Evolutionary conservation across 345 rosid species (phyloP), one percentile per base, ranked within the genome.

Genomic region (Limnanthes douglasii): DNA sequence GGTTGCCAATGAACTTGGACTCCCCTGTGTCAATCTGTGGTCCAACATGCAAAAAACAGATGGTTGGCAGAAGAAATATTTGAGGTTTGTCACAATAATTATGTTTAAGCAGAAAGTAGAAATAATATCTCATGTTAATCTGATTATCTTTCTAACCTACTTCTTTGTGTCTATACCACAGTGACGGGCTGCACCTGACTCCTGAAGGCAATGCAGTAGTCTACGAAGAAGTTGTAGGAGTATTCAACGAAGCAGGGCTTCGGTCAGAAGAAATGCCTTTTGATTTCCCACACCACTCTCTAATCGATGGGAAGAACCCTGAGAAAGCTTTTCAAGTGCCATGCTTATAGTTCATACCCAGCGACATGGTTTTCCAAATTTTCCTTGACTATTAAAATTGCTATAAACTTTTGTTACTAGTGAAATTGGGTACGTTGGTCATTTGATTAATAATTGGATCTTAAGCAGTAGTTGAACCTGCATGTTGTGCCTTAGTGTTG

Each of bases 61-160:
- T 38, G 77, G 71, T 23, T 88, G 95, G 95, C 84, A 70, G 84
- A 76, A 65, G 45, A 65, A 62, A 14, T 72, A 61, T 51, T 38
- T 88, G 40, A 88, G 95, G 95, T 83, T 46, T 44, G 72, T 65
- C n/a, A n/a, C n/a, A n/a, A n/a, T n/a, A n/a, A n/a, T n/a, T n/a
- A n/a, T n/a, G n/a, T n/a, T n/a, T n/a, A n/a, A n/a, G n/a, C n/a
- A n/a, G n/a, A n/a, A n/a, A n/a, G n/a, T n/a, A n/a, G n/a, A n/a
- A n/a, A n/a, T n/a, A n/a, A n/a, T n/a, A n/a, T n/a, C n/a, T n/a
- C n/a, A n/a, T n/a, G n/a, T n/a, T n/a, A n/a, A n/a, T n/a, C n/a
- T n/a, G n/a, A n/a, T n/a, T n/a, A n/a, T n/a, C n/a, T 30, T 18
- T 28, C 46, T 15, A 31, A 38, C 38, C 44, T 8, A 22, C 37